Evolutionary conservation across 2,329 filamentous ascomycete genomes (phyloP), one percentile per base, ranked within the genome.

Genomic region (Colletotrichum simmondsii): DNA sequence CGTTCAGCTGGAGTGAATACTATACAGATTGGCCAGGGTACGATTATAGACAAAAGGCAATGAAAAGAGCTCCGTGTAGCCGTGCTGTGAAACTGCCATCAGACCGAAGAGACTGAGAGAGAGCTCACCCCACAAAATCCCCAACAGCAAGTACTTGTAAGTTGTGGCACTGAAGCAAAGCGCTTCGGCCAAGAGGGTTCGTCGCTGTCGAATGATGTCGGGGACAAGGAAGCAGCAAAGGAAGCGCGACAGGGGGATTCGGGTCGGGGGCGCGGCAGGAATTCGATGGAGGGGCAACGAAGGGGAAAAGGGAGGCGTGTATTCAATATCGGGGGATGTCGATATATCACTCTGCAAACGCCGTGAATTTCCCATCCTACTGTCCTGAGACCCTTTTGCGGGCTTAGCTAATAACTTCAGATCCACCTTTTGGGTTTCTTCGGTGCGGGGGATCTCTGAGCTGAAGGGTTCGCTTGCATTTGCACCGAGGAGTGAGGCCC

Each of bases 81-180:
- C 72, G 72, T 74, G 69, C 69, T 69, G 72, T 74, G 72, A 74
- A 74, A 74, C 72, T 68, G 72, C 72, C 72, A 61, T 74, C 64
- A 68, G 72, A 61, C 69, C 72, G 72, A 74, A 56, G 42, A 49
- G 37, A 42, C 37, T 7, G 1, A 16, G 1, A 4, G 5, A 10
- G 3, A 49, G 30, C 30, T 46, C 22, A 32, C 68, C 46, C 52
- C 60, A 56, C 46, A 26, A 8, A 37, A 30, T 53, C 53, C 66
- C 42, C 66, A 26, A 54, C 56, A 58, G 65, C 7, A 49, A 42
- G 35, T 10, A 30, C 30, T 28, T 30, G n/a, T n/a, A n/a, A n/a
- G n/a, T n/a, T n/a, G 30, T 10, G 11, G 32, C 37, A 7, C 37
- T 42, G 14, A 3, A 7, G 37, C 37, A 42, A 14, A 16, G 16